Percentiles rank a stretch among this genome's conserved stretches.
These are phyloP conservation scores for Mercurialis annua DNA, from an alignment of 345 rosid genomes.

Conservation along the genomic window DNA sequence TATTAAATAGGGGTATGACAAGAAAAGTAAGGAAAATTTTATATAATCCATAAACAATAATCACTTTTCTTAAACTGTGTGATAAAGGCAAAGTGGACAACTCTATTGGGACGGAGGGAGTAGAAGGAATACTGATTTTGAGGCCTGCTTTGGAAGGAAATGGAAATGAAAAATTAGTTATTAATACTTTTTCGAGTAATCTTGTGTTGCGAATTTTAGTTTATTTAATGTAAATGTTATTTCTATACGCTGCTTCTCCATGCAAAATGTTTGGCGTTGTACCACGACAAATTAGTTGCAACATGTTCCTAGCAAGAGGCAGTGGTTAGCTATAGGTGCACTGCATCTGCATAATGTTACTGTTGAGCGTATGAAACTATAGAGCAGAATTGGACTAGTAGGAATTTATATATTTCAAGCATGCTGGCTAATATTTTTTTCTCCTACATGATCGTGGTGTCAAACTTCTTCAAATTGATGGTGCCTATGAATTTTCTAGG, in stretches of 20 bases:
- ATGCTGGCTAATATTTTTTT: not conserved
- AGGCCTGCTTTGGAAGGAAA: not conserved
- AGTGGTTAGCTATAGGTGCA: not conserved
- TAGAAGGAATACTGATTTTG: not conserved
- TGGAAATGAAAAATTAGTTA: not conserved
- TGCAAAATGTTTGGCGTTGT: not conserved
- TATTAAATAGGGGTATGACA: no score
- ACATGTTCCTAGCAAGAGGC: not conserved
- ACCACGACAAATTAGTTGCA: not conserved
- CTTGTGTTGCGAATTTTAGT: not conserved
- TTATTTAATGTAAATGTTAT: not conserved
- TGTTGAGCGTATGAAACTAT: not conserved
- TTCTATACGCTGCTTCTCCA: not conserved
- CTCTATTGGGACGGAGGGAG: no score
- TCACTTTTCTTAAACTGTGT: no score
- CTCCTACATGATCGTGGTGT: not conserved
- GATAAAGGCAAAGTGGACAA: not conserved
- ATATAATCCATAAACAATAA: no score
- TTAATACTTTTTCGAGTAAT: not conserved
- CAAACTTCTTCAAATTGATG: no score
- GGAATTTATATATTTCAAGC: not conserved
- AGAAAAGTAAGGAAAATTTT: no score
- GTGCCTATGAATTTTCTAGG: constrained; percentile 38
- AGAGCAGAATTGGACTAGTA: not conserved
- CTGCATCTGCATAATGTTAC: not conserved